Evolutionary conservation across 306 rosid genomes (phyloP).

Genomic region (Vigna reflexopilosa): DNA sequence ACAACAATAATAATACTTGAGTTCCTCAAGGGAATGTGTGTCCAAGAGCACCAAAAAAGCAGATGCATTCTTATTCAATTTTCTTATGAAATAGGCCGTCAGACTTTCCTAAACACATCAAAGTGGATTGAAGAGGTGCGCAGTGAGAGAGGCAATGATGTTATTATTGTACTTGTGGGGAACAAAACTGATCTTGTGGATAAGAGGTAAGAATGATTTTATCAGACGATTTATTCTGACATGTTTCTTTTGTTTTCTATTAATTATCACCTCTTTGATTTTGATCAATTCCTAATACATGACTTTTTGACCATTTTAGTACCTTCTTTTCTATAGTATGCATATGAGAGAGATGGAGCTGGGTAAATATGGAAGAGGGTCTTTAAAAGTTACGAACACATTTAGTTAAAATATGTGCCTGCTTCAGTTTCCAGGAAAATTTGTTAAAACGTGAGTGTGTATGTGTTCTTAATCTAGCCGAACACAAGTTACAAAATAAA

Average conservation of each 20-base stretch:
- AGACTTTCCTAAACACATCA: slow-evolving; percentile 67
- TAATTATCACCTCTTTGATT: background rate
- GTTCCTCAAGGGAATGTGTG: slow-evolving; percentile 6
- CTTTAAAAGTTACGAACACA: slow-evolving; percentile 1
- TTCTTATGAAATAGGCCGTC: slow-evolving; percentile 56
- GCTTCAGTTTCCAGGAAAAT: background rate
- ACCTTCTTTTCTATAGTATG: background rate
- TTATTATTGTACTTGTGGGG: slow-evolving; percentile 73
- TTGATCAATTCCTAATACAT: background rate
- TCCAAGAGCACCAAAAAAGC: background rate
- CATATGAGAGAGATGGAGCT: background rate
- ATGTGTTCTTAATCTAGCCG: background rate
- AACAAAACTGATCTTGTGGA: slow-evolving; percentile 85
- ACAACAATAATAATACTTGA: background rate
- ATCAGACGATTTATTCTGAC: background rate
- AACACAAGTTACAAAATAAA: slow-evolving; percentile 4
- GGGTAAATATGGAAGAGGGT: slow-evolving; percentile 4
- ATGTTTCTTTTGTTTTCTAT: background rate
- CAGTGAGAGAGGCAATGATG: slow-evolving; percentile 73
- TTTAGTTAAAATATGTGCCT: background rate
- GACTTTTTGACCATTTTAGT: background rate
- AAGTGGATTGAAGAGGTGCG: slow-evolving; percentile 87
- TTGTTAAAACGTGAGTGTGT: background rate
- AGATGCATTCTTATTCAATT: slow-evolving; percentile 26
- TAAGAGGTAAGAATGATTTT: slow-evolving; percentile 58